Evolutionary conservation across 306 rosid genomes (phyloP), one percentile per base, ranked within the genome.

Genomic region (Ceratonia siliqua): DNA sequence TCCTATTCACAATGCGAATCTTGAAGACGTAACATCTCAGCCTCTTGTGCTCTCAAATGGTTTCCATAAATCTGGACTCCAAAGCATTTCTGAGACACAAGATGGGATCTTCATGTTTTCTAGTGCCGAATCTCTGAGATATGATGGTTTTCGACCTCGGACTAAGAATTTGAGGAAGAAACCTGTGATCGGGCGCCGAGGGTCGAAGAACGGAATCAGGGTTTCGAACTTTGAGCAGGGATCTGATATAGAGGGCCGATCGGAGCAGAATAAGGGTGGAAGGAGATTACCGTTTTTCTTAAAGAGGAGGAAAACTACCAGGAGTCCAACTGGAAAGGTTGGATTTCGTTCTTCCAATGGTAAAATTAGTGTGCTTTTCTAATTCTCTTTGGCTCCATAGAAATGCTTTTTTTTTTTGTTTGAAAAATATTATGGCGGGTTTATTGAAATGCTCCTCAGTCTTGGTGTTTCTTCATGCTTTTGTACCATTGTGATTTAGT

Each of bases 31-130:
- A 1, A 12, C 38, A 33, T 63, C 50, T 36, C 77, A 53, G 28
- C 64, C 85, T 17, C 76, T 32, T 35, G 18, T 13, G 27, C 69
- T 22, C 39, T 61, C 78, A 11, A 45, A 43, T 38, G 78, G 3
- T 35, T 64, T 42, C 2, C 12, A 71, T 50, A 78, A 49, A 57
- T 66, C 71, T 30, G 61, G 39, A 21, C 41, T 6, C 7, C 62
- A 46, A 35, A 20, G 8, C 52, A 15, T 9, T 72, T 49, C 59
- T 33, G 83, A 30, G 62, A 61, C 56, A 39, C 68, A 63, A 9
- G 79, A 86, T 6, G 82, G 78, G 42, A 70, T 88, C 74, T 86
- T 88, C 27, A 82, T 74, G 87, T 90, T 90, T 72, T 78, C 88
- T 32, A 78, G 88, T 33, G 62, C 76, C 12, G 80, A 55, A 7